phyloP scores from a whole-genome alignment of 148 eudicot species.

The Fagopyrum tataricum region DNA sequence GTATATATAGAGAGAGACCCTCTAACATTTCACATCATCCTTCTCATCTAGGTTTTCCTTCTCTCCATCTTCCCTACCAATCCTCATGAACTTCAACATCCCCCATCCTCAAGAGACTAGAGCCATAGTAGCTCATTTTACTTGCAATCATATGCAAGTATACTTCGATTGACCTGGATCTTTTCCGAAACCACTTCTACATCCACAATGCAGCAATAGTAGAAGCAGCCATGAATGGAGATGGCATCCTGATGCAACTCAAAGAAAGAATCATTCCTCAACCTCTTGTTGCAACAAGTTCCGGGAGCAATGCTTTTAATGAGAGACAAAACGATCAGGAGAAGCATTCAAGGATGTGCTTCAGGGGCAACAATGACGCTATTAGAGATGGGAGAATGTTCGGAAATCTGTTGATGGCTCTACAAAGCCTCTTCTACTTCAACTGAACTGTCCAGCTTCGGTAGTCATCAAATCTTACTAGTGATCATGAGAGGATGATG shows the following conservation, averaged over 20 bases:
- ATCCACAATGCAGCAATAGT: neutral
- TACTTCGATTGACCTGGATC: neutral
- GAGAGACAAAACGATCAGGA: neutral
- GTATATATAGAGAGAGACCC: neutral
- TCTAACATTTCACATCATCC: neutral
- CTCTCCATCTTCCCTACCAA: neutral
- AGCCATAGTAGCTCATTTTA: neutral
- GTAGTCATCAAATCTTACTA: neutral
- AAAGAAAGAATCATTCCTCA: neutral
- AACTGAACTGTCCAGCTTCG: neutral
- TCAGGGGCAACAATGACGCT: neutral
- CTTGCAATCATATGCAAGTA: neutral
- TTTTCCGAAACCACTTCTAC: neutral
- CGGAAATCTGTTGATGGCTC: neutral
- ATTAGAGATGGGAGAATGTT: neutral
- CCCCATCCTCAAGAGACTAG: neutral
- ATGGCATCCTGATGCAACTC: neutral
- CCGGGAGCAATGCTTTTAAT: neutral
- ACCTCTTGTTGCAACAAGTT: neutral
- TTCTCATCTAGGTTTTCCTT: too few species aligned
- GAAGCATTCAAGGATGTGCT: neutral
- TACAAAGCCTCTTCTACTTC: constrained; percentile 4
- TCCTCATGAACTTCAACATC: neutral
- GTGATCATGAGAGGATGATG: neutral
- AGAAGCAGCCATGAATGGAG: neutral